phyloP scores from a whole-genome alignment of 805 yeast species.

The Kuraishia capsulata region DNA sequence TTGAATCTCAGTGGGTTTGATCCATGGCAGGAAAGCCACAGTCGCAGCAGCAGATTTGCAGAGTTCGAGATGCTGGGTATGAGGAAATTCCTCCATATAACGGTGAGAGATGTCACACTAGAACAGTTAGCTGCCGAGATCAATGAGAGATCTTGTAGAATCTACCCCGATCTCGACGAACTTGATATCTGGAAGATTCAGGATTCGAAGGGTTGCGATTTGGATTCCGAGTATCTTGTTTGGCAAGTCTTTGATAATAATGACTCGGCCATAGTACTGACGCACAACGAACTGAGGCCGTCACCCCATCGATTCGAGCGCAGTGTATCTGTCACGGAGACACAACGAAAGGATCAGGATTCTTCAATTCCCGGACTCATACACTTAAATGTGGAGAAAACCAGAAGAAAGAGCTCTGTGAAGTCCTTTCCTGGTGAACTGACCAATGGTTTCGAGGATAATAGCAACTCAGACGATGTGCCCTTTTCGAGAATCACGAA shows the following conservation, averaged over 20 bases:
- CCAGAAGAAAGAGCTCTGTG: neutral
- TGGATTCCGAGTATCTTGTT: slow-evolving; percentile 68
- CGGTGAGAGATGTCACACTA: slow-evolving; percentile 37
- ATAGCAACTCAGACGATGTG: neutral
- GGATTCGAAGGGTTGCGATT: slow-evolving; percentile 59
- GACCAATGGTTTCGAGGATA: neutral
- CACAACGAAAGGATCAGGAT: neutral
- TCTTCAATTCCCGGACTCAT: neutral
- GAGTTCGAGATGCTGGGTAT: slow-evolving; percentile 9
- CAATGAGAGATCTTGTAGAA: slow-evolving; percentile 41
- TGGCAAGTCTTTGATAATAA: slow-evolving; percentile 49
- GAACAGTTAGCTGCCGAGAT: slow-evolving; percentile 45
- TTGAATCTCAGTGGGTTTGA: too few species aligned
- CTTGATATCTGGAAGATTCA: slow-evolving; percentile 54
- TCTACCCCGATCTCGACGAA: slow-evolving; percentile 56
- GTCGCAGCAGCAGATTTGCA: too few species aligned
- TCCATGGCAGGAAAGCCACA: too few species aligned
- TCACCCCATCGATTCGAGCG: neutral
- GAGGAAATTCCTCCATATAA: slow-evolving; percentile 58
- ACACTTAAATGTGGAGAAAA: too few species aligned
- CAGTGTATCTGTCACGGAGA: neutral
- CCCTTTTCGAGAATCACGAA: slow-evolving; percentile 1
- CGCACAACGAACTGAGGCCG: neutral
- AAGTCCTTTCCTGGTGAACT: neutral
- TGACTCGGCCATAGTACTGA: neutral